Conservation (phyloP, 2,329 filamentous ascomycete genomes). For the Fusarium foetens region DNA sequence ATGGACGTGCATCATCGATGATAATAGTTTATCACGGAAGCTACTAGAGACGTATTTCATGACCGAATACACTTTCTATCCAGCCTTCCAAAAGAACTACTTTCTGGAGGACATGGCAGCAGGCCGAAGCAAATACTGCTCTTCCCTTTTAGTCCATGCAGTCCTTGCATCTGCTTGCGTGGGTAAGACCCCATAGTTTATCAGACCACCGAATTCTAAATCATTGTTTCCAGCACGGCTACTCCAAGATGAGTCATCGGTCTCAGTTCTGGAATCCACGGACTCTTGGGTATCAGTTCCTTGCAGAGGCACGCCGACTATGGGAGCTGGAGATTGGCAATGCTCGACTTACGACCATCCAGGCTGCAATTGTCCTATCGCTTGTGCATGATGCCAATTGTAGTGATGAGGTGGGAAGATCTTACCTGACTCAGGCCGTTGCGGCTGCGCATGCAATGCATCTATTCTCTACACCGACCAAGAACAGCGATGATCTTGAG, state of each 20-base stretch:
- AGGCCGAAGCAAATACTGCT: background rate
- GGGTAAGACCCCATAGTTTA: background rate
- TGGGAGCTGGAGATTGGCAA: background rate
- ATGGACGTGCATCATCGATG: background rate
- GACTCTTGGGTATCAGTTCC: background rate
- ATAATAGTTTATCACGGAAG: background rate
- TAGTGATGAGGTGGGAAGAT: background rate
- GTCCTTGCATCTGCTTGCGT: slow-evolving; percentile 2
- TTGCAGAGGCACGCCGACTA: background rate
- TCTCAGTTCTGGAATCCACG: background rate
- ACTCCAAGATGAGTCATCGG: background rate
- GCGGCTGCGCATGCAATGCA: background rate
- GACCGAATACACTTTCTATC: background rate
- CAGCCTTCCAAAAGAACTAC: slow-evolving; percentile 2
- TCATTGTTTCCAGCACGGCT: background rate
- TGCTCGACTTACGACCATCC: background rate
- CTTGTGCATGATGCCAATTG: background rate
- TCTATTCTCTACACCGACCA: background rate
- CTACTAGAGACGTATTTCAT: background rate
- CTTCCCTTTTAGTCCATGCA: background rate
- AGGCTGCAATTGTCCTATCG: background rate
- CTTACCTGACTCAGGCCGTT: background rate
- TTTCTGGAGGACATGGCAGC: slow-evolving; percentile 1
- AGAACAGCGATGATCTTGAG: background rate
- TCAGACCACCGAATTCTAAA: background rate